Percentiles rank a stretch among this genome's conserved stretches.
phyloP scores from a whole-genome alignment of 345 rosid species.

The Eucalyptus regnans region DNA sequence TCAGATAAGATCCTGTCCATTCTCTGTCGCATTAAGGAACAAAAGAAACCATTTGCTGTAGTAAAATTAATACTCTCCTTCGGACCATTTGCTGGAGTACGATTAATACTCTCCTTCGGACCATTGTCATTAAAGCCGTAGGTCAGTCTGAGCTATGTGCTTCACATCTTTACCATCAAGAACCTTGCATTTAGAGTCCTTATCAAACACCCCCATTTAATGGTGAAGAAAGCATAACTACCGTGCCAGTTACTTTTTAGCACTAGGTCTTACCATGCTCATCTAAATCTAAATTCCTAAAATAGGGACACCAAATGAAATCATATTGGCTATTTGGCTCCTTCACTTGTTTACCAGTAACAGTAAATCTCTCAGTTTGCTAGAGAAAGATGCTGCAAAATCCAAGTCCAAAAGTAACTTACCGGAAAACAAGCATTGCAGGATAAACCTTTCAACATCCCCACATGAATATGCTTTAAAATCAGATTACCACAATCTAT shows the following conservation, averaged over 20 bases:
- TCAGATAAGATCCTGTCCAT: neutral
- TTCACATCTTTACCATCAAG: neutral
- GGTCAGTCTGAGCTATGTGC: neutral
- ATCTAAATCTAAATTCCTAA: neutral
- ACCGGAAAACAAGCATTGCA: neutral
- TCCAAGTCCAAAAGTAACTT: neutral
- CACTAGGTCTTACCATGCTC: neutral
- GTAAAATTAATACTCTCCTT: too few species aligned
- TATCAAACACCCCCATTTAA: neutral
- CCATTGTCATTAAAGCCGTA: neutral
- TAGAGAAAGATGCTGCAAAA: neutral
- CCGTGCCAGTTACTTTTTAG: neutral
- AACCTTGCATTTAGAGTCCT: neutral
- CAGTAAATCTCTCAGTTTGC: neutral
- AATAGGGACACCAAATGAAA: neutral
- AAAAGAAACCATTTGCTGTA: neutral
- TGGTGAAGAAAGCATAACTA: neutral
- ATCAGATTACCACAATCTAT: neutral
- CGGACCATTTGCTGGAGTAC: neutral
- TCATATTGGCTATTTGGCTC: neutral
- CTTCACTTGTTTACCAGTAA: neutral
- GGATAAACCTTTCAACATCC: neutral
- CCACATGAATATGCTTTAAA: neutral
- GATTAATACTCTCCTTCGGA: neutral
- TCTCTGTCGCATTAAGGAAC: neutral